Conservation (phyloP, 2,329 filamentous ascomycete genomes). For the Hypoxylon sp. region DNA sequence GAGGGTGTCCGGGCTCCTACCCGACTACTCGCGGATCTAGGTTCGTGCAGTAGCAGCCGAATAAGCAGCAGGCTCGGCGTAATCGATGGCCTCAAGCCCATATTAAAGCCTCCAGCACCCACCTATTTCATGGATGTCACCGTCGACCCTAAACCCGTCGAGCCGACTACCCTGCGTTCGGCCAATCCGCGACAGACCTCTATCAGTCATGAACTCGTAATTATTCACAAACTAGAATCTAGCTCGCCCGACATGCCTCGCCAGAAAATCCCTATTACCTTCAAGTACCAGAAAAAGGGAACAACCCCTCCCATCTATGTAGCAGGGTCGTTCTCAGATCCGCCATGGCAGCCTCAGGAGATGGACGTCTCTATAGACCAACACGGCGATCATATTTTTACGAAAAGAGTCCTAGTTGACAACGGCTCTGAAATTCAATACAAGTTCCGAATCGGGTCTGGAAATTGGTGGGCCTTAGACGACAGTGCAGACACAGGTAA, state of each 20-base stretch:
- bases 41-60: conserved; percentile 29
- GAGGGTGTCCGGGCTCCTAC: conserved; percentile 21
- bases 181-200: conserved; percentile 33
- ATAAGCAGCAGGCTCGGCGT: conserved; percentile 9
- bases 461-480: conserved; percentile 80
- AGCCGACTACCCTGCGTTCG: conserved; percentile 33
- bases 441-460: conserved; percentile 78
- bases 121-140: conserved; percentile 32
- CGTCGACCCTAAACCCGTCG: conserved; percentile 31
- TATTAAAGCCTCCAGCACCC: conserved; percentile 12
- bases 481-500: conserved; percentile 73
- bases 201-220: conserved; percentile 43
- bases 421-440: conserved; percentile 77
- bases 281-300: conserved; percentile 73
- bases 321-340: conserved; percentile 77
- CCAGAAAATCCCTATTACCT: conserved; percentile 63
- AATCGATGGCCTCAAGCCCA: conserved; percentile 27
- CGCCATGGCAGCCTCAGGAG: conserved; percentile 76
- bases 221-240: conserved; percentile 36
- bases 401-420: conserved; percentile 68
- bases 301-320: conserved; percentile 78
- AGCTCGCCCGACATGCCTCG: conserved; percentile 54
- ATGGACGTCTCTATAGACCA: conserved; percentile 70
- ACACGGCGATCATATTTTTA: conserved; percentile 71
- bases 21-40: conserved; percentile 11